Conservation (phyloP, 208 protist genomes). For the Kentomonas sorsogonicus region DNA sequence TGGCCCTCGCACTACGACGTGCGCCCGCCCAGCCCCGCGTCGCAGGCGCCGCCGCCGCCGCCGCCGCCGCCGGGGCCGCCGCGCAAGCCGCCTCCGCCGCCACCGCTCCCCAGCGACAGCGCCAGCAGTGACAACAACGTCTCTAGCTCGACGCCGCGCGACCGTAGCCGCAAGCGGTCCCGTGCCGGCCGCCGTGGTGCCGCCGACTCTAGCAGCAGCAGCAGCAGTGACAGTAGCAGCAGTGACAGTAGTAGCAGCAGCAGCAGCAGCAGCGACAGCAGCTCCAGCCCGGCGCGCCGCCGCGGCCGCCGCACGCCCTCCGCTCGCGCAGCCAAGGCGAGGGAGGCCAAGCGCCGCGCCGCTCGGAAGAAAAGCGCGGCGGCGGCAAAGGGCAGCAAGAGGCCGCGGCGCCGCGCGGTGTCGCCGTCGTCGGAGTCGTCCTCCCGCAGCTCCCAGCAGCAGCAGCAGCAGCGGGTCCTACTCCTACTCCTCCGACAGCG, state of each 20-base stretch:
- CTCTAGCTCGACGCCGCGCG: too few relatives aligned
- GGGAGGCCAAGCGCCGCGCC: too few relatives aligned
- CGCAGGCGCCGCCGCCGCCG: too few relatives aligned
- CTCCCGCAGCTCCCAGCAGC: conserved; percentile 4
- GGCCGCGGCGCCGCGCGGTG: not conserved
- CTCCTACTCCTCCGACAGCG: conserved; percentile 13
- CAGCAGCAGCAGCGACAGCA: conserved; percentile 9
- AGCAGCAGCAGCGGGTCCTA: conserved; percentile 10
- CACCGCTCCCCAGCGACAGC: too few relatives aligned
- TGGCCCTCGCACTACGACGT: too few relatives aligned
- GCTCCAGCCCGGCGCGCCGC: not conserved
- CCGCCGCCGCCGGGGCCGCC: too few relatives aligned
- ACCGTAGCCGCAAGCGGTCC: too few relatives aligned
- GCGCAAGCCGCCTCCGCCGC: too few relatives aligned
- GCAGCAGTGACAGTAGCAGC: not conserved
- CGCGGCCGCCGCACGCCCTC: conserved; percentile 2
- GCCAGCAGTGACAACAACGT: too few relatives aligned
- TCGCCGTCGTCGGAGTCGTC: conserved; percentile 6
- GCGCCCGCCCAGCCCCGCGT: too few relatives aligned
- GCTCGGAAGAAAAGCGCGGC: too few relatives aligned
- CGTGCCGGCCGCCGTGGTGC: not conserved
- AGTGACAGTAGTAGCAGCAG: not conserved
- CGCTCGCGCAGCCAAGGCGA: not conserved
- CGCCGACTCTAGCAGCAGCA: not conserved
- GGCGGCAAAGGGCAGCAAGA: too few relatives aligned